Conservation (phyloP, 352 stramenopile species). For the Phytophthora sojae region DNA sequence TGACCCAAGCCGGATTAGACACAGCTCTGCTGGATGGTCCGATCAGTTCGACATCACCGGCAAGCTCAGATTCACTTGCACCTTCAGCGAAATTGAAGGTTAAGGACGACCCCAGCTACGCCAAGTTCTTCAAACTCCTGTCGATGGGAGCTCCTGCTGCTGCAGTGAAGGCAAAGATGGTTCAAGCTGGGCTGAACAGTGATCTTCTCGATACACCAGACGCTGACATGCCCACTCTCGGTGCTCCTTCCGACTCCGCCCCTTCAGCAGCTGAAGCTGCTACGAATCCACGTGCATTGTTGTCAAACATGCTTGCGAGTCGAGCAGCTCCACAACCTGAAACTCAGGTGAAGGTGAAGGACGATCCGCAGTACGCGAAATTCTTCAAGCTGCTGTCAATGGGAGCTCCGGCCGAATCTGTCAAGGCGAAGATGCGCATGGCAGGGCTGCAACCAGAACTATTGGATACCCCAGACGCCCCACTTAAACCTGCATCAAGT, state of each 20-base stretch:
- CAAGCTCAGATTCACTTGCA: background rate
- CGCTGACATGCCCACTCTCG: slow-evolving; percentile 42
- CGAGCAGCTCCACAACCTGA: slow-evolving; percentile 8
- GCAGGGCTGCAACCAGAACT: slow-evolving; percentile 88
- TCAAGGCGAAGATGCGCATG: slow-evolving; percentile 71
- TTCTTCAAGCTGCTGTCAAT: slow-evolving; percentile 76
- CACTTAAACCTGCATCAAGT: slow-evolving; percentile 25
- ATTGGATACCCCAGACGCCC: slow-evolving; percentile 63
- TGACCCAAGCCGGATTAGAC: slow-evolving; percentile 72
- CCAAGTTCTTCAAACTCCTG: slow-evolving; percentile 76
- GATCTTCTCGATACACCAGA: slow-evolving; percentile 72
- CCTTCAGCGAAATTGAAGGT: slow-evolving; percentile 30
- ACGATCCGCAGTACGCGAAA: slow-evolving; percentile 69
- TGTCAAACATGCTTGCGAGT: slow-evolving; percentile 24
- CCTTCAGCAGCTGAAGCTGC: background rate
- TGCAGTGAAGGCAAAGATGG: slow-evolving; percentile 72
- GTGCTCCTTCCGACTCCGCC: background rate
- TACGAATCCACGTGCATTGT: slow-evolving; percentile 22
- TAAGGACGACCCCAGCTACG: slow-evolving; percentile 65
- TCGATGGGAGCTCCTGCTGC: slow-evolving; percentile 63
- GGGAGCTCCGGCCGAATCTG: slow-evolving; percentile 58
- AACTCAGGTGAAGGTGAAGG: slow-evolving; percentile 47
- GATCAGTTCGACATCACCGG: background rate
- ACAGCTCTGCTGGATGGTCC: slow-evolving; percentile 53
- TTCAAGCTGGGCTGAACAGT: slow-evolving; percentile 87